phyloP scores from a whole-genome alignment of 768 basidiomycete genomes.

The Serendipita vermifera region DNA sequence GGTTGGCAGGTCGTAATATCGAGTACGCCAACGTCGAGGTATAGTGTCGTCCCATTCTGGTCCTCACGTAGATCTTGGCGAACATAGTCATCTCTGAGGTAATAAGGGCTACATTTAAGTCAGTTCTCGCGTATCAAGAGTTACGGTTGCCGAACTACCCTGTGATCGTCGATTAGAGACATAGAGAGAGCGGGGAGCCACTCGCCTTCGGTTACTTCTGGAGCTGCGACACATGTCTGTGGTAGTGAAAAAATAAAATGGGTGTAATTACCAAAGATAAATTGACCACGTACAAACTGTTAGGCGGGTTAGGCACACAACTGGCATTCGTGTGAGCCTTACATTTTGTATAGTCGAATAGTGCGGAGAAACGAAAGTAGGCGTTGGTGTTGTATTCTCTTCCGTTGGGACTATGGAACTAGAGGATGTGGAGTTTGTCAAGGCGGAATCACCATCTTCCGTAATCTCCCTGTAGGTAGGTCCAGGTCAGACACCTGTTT shows the following conservation, averaged over 20 bases:
- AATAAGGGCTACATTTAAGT: slow-evolving; percentile 21
- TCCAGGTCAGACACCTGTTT: no score
- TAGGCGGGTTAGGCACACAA: neutral
- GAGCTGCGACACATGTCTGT: slow-evolving; percentile 12
- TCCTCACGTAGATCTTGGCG: slow-evolving; percentile 22
- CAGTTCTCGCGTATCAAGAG: no score
- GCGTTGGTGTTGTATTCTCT: neutral
- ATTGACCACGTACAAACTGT: slow-evolving; percentile 5
- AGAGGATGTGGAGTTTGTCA: no score
- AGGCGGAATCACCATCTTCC: no score
- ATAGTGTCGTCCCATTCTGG: slow-evolving; percentile 24
- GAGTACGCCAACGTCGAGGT: slow-evolving; percentile 28
- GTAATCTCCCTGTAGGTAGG: no score
- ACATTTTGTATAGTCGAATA: slow-evolving; percentile 4
- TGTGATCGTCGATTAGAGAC: no score
- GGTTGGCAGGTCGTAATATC: slow-evolving; percentile 29
- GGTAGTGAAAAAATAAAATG: no score
- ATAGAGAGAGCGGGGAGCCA: no score
- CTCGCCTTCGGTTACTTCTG: slow-evolving; percentile 18
- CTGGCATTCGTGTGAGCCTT: no score
- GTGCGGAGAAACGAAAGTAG: neutral
- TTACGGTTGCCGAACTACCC: no score
- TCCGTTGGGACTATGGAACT: no score
- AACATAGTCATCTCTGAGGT: slow-evolving; percentile 23
- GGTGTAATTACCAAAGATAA: no score